A percentile compares a stretch with the other conserved stretches of the same genome.
Evolutionary conservation across 345 rosid species (phyloP).

Genomic region (Arabidopsis arenosa): DNA sequence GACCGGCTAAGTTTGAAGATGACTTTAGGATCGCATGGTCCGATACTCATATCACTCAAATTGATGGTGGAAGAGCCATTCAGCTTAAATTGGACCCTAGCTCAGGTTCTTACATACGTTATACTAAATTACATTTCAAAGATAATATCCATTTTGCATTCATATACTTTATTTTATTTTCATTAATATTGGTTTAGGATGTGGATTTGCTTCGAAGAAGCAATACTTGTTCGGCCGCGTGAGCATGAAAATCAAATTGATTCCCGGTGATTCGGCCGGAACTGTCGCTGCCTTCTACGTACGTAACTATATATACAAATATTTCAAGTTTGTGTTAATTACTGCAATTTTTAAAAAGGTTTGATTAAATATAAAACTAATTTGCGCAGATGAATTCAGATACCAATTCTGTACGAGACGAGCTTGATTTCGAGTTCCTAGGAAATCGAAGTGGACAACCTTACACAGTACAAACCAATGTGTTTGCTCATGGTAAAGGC

Average conservation of each 20-base stretch:
- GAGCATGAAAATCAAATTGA: slow-evolving; percentile 89
- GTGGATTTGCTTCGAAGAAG: slow-evolving; percentile 86
- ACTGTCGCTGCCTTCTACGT: slow-evolving; percentile 48
- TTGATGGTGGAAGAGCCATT: slow-evolving; percentile 78
- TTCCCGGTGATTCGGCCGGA: slow-evolving; percentile 66
- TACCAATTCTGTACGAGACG: slow-evolving; percentile 44
- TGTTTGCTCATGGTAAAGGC: slow-evolving; percentile 45
- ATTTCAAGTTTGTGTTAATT: background rate
- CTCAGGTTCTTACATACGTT: slow-evolving; percentile 57
- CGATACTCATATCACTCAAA: slow-evolving; percentile 70
- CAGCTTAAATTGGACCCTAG: slow-evolving; percentile 80
- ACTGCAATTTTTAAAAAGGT: background rate
- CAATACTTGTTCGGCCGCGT: slow-evolving; percentile 79
- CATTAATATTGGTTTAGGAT: slow-evolving; percentile 54
- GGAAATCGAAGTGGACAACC: slow-evolving; percentile 51
- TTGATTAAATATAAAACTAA: background rate
- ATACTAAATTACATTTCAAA: background rate
- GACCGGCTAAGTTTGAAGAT: slow-evolving; percentile 69
- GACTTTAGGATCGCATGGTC: slow-evolving; percentile 85
- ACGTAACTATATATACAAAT: slow-evolving; percentile 18
- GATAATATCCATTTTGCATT: background rate
- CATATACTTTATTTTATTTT: background rate
- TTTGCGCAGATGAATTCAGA: slow-evolving; percentile 44
- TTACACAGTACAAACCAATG: slow-evolving; percentile 46
- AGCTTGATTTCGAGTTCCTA: slow-evolving; percentile 45